Percentiles rank a stretch among this genome's conserved stretches.
Conservation (phyloP, 176 grass and related monocot species). For the Cocos nucifera region DNA sequence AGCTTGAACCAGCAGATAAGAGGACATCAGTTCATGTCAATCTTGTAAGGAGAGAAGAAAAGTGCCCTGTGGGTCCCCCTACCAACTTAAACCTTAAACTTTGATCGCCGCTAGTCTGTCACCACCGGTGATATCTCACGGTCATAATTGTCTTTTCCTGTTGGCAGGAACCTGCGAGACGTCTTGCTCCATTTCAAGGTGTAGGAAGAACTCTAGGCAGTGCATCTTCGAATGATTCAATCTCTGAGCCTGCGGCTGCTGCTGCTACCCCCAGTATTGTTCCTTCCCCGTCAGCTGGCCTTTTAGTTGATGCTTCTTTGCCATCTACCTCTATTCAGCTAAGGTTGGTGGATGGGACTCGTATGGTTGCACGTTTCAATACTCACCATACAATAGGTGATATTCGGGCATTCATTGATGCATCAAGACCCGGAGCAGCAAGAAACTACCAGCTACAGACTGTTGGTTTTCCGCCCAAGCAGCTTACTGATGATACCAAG, state of each 20-base stretch:
- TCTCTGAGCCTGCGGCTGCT: slow-evolving; percentile 12
- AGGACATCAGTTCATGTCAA: slow-evolving; percentile 45
- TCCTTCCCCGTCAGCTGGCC: slow-evolving; percentile 7
- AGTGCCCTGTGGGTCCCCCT: slow-evolving; percentile 29
- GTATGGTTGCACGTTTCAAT: slow-evolving; percentile 73
- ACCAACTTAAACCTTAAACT: neutral
- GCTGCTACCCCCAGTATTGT: slow-evolving; percentile 8
- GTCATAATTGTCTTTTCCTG: neutral
- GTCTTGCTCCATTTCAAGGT: slow-evolving; percentile 40
- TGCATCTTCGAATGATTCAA: slow-evolving; percentile 26
- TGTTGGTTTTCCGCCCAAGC: slow-evolving; percentile 72
- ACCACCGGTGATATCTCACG: too few relatives aligned
- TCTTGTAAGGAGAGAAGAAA: slow-evolving; percentile 44
- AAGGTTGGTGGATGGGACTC: slow-evolving; percentile 74
- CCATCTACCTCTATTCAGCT: slow-evolving; percentile 89
- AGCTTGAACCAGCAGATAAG: slow-evolving; percentile 55
- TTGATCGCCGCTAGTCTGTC: neutral
- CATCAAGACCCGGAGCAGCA: slow-evolving; percentile 44
- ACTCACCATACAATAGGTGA: slow-evolving; percentile 54
- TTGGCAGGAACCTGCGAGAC: slow-evolving; percentile 46
- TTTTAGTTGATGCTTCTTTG: slow-evolving; percentile 51
- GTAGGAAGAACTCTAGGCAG: slow-evolving; percentile 33
- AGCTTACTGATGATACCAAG: slow-evolving; percentile 48
- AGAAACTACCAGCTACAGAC: slow-evolving; percentile 53
- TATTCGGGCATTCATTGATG: slow-evolving; percentile 59